These are phyloP conservation scores for Sporothrix brunneoviolacea DNA, from an alignment of 2,329 filamentous ascomycete genomes.

Conservation along the genomic window DNA sequence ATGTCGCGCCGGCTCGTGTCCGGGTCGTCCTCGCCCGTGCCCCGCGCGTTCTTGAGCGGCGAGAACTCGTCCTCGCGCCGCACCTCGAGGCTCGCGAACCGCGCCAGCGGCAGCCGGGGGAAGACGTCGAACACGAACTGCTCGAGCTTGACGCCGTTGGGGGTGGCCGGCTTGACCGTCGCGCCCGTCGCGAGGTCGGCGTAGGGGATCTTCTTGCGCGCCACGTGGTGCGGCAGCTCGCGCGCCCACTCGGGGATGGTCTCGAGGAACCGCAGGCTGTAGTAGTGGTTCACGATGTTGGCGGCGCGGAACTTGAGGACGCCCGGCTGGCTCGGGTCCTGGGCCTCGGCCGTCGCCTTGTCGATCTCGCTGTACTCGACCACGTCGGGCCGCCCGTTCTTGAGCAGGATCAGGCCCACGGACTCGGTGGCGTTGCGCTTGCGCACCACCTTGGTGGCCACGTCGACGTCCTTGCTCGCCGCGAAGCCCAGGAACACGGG, in stretches of 20 bases:
- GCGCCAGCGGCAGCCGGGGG: slow-evolving; percentile 73
- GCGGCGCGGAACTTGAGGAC: slow-evolving; percentile 94
- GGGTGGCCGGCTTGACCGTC: slow-evolving; percentile 82
- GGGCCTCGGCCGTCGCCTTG: slow-evolving; percentile 77
- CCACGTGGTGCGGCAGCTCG: slow-evolving; percentile 89
- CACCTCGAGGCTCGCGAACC: slow-evolving; percentile 95
- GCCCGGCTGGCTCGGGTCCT: slow-evolving; percentile 70
- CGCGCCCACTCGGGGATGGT: slow-evolving; percentile 80
- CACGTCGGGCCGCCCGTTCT: slow-evolving; percentile 93
- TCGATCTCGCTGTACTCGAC: slow-evolving; percentile 99
- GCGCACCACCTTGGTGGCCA: slow-evolving; percentile 98
- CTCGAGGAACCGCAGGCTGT: slow-evolving; percentile 88
- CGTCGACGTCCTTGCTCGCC: slow-evolving; percentile 80
- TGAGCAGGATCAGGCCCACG: slow-evolving; percentile 86
- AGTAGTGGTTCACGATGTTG: slow-evolving; percentile 99
- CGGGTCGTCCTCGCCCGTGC: slow-evolving; percentile 84
- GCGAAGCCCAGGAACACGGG: slow-evolving; percentile 93
- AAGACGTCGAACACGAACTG: slow-evolving; percentile 99
- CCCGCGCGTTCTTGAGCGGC: slow-evolving; percentile 82
- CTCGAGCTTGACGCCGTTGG: slow-evolving; percentile 98
- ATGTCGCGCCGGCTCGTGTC: slow-evolving; percentile 90
- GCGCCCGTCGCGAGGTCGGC: slow-evolving; percentile 70
- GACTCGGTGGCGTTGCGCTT: slow-evolving; percentile 96
- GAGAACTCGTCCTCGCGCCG: slow-evolving; percentile 97
- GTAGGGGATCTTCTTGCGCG: slow-evolving; percentile 95